These are phyloP conservation scores for Metschnikowia chrysomelidarum DNA, from an alignment of 805 yeast species.

Conservation along the genomic window DNA sequence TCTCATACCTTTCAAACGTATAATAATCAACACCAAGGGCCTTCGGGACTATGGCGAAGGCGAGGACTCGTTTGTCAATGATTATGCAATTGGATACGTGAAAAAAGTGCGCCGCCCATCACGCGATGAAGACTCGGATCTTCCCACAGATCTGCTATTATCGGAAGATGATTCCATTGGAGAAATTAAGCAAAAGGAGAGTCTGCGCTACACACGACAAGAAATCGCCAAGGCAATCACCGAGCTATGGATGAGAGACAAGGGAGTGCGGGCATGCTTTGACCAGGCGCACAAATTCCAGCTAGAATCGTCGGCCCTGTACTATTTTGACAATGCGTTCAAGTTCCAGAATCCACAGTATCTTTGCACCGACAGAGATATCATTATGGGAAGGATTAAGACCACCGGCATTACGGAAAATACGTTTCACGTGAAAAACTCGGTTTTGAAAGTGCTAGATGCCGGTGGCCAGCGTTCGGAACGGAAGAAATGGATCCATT, in stretches of 20 bases:
- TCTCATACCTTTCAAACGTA: slow-evolving; percentile 46
- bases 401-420: slow-evolving; percentile 96
- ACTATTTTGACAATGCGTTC: slow-evolving; percentile 72
- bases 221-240: slow-evolving; percentile 70
- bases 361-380: slow-evolving; percentile 76
- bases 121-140: slow-evolving; percentile 7
- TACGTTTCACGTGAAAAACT: slow-evolving; percentile 60
- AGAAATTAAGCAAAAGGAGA: slow-evolving; percentile 8
- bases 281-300: slow-evolving; percentile 73
- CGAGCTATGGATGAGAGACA: slow-evolving; percentile 66
- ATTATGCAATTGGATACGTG: slow-evolving; percentile 17
- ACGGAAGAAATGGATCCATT: slow-evolving; percentile 91
- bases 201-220: slow-evolving; percentile 29
- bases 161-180: slow-evolving; percentile 9
- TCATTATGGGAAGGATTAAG: slow-evolving; percentile 85
- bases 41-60: slow-evolving; percentile 14
- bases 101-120: slow-evolving; percentile 4
- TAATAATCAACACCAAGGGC: slow-evolving; percentile 49
- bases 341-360: slow-evolving; percentile 65
- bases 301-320: slow-evolving; percentile 77
- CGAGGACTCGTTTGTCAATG: slow-evolving; percentile 13
- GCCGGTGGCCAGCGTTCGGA: slow-evolving; percentile 97
- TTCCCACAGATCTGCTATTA: slow-evolving; percentile 15
- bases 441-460: slow-evolving; percentile 76
- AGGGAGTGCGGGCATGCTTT: slow-evolving; percentile 61